Base-by-base conservation (phyloP, 2,329 filamentous ascomycete genomes). In the Fusarium irregulare region DNA sequence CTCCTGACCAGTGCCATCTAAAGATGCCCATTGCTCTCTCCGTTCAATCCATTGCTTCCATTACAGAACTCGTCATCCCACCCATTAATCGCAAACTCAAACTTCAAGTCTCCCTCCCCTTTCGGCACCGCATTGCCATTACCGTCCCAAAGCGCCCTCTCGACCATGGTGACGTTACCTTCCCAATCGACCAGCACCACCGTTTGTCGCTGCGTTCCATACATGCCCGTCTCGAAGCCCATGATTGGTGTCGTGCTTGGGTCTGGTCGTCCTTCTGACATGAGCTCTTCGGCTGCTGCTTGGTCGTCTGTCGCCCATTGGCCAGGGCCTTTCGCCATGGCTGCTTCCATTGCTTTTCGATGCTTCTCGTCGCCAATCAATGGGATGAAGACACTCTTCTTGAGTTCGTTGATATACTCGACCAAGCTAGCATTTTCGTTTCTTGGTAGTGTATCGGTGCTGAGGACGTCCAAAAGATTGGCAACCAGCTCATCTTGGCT, bases 141-240 rank as follows among this genome's bases (percentile, higher is more conserved):
- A 0, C 80, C 79, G 73, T 91, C 88, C 82, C 84, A 91, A 44
- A 91, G 78, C 7, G 88, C 85, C 37, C 89, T 81, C 78, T 91
- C 89, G 30, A 83, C 82, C 72, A 87, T 89, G 0, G 84, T 86
- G 20, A 89, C 86, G 37, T 87, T 87, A 4, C 89, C 89, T 5
- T 89, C 83, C 86, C 86, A 89, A 71, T 89, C 88, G 9, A 91
- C 85, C 46, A 90, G 78, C 16, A 91, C 78, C 16, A 90, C 80
- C 0, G 88, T 91, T 79, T 91, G 89, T 40, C 89, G 80, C 78
- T 91, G 89, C 7, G 89, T 91, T 6, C 89, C 89, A 71, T 91
- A 91, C 68, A 89, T 80, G 3, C 89, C 89, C 7, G 83, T 86
- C 75, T 86, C 85, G 69, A 88, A 89, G 3, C 82, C 82, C 45